A percentile compares a stretch with the other conserved stretches of the same genome.
phyloP scores from a whole-genome alignment of 768 basidiomycete genomes.

The Panellus pusillus region DNA sequence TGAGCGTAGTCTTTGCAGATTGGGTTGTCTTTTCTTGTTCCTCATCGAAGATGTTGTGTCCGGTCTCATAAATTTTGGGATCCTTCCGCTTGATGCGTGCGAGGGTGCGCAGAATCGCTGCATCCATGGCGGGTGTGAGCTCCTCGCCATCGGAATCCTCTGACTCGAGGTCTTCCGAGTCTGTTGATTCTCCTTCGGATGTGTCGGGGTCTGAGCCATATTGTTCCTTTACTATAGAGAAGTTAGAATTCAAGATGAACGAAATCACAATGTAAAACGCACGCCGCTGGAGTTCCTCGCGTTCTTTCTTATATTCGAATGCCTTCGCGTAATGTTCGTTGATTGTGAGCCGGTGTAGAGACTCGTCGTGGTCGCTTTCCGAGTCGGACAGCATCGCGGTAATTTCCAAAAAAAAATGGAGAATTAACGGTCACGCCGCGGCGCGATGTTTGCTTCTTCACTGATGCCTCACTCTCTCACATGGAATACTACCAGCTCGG shows the following conservation, averaged over 20 bases:
- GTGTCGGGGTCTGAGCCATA: constrained; percentile 75
- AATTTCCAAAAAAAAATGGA: background rate
- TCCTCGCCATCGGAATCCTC: constrained; percentile 97
- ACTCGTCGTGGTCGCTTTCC: constrained; percentile 43
- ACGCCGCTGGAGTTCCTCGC: constrained; percentile 83
- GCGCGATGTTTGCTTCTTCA: background rate
- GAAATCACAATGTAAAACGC: constrained; percentile 29
- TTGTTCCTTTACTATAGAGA: constrained; percentile 75
- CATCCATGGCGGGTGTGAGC: constrained; percentile 90
- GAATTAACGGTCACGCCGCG: background rate
- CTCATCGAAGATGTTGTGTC: constrained; percentile 78
- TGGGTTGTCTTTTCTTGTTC: constrained; percentile 56
- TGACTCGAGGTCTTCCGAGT: constrained; percentile 75
- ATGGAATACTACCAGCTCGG: constrained; percentile 20
- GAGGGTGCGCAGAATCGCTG: constrained; percentile 88
- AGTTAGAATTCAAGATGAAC: constrained; percentile 1
- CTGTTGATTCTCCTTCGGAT: constrained; percentile 50
- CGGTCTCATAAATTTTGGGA: constrained; percentile 78
- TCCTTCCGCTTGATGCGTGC: constrained; percentile 81
- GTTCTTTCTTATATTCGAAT: constrained; percentile 78
- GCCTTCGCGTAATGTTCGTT: constrained; percentile 82
- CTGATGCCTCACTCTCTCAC: background rate
- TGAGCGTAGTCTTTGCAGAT: constrained; percentile 28
- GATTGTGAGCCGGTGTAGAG: constrained; percentile 55
- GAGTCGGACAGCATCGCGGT: constrained; percentile 47